phyloP scores from a whole-genome alignment of 2,329 filamentous ascomycete species.

The Triangularia setosa region DNA sequence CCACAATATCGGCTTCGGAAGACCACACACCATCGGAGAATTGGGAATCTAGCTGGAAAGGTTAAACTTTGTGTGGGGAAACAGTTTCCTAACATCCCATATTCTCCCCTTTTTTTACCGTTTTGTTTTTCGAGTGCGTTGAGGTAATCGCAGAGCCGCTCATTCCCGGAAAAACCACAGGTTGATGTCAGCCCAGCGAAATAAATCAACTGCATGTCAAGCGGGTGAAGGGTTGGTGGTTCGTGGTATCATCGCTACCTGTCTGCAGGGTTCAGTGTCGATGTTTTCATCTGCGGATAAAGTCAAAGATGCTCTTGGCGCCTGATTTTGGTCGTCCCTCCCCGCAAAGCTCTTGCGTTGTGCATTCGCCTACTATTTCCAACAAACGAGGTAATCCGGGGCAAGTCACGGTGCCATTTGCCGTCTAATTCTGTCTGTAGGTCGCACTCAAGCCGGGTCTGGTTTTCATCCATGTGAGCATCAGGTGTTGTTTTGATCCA shows the following conservation, averaged over 20 bases:
- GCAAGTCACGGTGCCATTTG: conserved; percentile 1
- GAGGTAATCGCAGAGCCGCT: background rate
- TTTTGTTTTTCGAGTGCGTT: background rate
- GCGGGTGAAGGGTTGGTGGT: background rate
- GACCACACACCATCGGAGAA: conserved; percentile 6
- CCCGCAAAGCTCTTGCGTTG: background rate
- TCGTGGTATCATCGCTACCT: background rate
- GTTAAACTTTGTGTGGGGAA: background rate
- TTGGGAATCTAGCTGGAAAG: background rate
- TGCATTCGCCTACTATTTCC: conserved; percentile 5
- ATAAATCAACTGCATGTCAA: conserved; percentile 2
- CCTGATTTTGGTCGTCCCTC: background rate
- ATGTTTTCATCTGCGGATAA: conserved; percentile 19
- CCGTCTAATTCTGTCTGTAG: conserved; percentile 1
- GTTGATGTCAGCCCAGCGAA: background rate
- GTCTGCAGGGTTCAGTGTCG: conserved; percentile 3
- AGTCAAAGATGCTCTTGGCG: conserved; percentile 17
- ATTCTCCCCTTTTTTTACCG: background rate
- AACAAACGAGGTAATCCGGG: background rate
- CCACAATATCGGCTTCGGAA: conserved; percentile 3
- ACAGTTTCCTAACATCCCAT: background rate
- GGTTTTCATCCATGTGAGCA: background rate
- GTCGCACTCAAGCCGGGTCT: background rate
- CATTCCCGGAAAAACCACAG: background rate
- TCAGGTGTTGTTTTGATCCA: background rate